A percentile compares a stretch with the other conserved stretches of the same genome.
Conservation (phyloP, 2,329 filamentous ascomycete genomes). For the Fusarium sublunatum region DNA sequence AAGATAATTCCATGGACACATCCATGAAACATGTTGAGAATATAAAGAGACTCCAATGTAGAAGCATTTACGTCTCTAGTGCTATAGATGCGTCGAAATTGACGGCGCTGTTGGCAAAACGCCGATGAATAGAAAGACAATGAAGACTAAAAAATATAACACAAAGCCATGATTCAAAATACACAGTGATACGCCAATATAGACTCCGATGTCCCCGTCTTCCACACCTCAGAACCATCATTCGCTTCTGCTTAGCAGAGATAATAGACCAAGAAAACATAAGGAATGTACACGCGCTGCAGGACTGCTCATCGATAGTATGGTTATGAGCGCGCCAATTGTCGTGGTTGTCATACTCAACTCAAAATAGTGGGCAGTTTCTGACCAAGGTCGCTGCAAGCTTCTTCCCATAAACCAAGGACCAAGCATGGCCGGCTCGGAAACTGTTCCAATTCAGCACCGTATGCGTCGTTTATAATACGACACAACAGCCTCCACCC, state of each 20-base stretch:
- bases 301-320: constrained; percentile 9
- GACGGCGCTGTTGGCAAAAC: constrained; percentile 28
- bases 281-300: constrained; percentile 31
- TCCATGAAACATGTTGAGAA: not conserved
- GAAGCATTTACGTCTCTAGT: constrained; percentile 30
- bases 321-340: constrained; percentile 5
- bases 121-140: constrained; percentile 13
- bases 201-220: constrained; percentile 47
- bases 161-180: constrained; percentile 43
- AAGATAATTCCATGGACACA: not conserved
- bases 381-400: constrained; percentile 12
- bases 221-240: constrained; percentile 38
- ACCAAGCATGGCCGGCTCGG: constrained; percentile 7
- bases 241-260: constrained; percentile 40
- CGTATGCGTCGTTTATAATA: constrained; percentile 55
- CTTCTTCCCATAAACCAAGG: constrained; percentile 11
- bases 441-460: constrained; percentile 16
- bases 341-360: constrained; percentile 7
- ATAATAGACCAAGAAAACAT: constrained; percentile 42
- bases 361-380: constrained; percentile 11
- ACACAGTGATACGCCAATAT: constrained; percentile 46
- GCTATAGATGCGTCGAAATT: constrained; percentile 50
- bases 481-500: constrained; percentile 61
- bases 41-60: constrained; percentile 28
- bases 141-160: constrained; percentile 36